A percentile compares a stretch with the other conserved stretches of the same genome.
Conservation (phyloP, 2,329 filamentous ascomycete genomes). For the Claviceps arundinis region DNA sequence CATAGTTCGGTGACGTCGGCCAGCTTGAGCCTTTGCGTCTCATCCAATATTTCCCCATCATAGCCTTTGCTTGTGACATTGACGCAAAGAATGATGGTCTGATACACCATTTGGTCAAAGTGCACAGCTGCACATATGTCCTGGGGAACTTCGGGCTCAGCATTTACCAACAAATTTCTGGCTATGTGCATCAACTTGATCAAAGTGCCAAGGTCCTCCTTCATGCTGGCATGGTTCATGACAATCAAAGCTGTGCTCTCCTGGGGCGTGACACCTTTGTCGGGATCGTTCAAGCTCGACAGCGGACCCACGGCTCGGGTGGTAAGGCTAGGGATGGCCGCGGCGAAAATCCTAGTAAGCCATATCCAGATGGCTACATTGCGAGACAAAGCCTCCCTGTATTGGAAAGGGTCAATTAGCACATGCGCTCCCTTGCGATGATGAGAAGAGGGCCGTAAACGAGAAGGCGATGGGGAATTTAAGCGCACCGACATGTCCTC, state of each 20-base stretch:
- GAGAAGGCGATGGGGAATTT: not conserved
- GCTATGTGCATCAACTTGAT: constrained; percentile 57
- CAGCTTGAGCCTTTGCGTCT: constrained; percentile 40
- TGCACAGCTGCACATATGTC: constrained; percentile 51
- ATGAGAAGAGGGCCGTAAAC: not conserved
- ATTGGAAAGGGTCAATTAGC: constrained; percentile 7
- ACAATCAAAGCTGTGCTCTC: constrained; percentile 51
- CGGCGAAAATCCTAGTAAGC: constrained; percentile 46
- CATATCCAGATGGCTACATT: constrained; percentile 56
- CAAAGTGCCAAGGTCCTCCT: constrained; percentile 48
- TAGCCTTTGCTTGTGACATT: constrained; percentile 56
- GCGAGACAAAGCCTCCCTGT: constrained; percentile 44
- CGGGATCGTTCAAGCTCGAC: constrained; percentile 37
- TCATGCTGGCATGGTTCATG: constrained; percentile 46
- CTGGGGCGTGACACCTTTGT: constrained; percentile 44
- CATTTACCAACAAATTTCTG: constrained; percentile 49
- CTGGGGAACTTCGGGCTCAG: constrained; percentile 51
- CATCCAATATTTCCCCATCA: constrained; percentile 49
- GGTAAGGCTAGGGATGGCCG: constrained; percentile 47
- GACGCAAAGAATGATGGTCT: constrained; percentile 51
- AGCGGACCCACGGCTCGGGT: constrained; percentile 45
- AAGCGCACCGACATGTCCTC: constrained; percentile 42
- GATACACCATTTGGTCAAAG: constrained; percentile 53
- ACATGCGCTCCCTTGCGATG: not conserved
- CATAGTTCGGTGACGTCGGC: constrained; percentile 53